Conservation (phyloP, 768 basidiomycete species). For the Clitopilus hobsonii region DNA sequence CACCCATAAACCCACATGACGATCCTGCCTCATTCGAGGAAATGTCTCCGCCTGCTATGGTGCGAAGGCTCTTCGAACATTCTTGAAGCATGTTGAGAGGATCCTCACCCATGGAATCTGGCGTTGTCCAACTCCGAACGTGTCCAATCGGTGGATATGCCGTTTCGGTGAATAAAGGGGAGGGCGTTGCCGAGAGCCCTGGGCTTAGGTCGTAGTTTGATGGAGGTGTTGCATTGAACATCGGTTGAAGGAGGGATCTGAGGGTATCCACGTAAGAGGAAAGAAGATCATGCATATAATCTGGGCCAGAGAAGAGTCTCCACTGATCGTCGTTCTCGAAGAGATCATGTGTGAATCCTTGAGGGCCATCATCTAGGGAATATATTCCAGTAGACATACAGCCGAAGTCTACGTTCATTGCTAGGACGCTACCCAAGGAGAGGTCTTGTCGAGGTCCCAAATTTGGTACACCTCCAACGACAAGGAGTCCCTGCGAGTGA, state of each 20-base stretch:
- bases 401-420: neutral
- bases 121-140: neutral
- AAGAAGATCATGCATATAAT: slow-evolving; percentile 12
- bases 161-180: neutral
- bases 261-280: slow-evolving; percentile 11
- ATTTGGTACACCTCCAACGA: neutral
- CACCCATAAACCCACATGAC: neutral
- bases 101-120: neutral
- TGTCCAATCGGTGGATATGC: neutral
- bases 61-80: neutral
- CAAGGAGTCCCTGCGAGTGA: neutral
- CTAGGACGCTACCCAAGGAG: neutral
- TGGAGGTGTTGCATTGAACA: slow-evolving; percentile 13
- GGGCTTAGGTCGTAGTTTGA: neutral
- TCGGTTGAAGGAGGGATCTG: slow-evolving; percentile 8
- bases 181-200: too few relatives aligned
- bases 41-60: neutral
- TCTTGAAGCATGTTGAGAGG: neutral
- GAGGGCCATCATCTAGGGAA: neutral
- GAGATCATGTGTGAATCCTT: neutral
- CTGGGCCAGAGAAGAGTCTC: slow-evolving; percentile 15
- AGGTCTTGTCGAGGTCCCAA: neutral
- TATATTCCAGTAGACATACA: neutral
- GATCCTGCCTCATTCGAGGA: neutral
- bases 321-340: slow-evolving; percentile 9